A percentile compares a stretch with the other conserved stretches of the same genome.
phyloP scores from a whole-genome alignment of 169 alveolate genomes.

The Cryptosporidium xiaoi region DNA sequence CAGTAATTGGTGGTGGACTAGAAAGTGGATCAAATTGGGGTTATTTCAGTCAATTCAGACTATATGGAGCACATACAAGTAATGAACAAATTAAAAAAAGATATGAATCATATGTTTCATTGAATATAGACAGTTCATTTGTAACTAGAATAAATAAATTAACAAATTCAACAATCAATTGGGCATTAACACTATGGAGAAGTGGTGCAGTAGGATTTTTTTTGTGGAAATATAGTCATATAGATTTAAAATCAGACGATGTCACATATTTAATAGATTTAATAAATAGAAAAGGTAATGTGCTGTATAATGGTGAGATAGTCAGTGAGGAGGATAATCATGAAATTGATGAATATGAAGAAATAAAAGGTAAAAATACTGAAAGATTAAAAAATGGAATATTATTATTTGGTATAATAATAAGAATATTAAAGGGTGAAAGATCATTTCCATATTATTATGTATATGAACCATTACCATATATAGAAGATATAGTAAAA shows the following conservation, averaged over 20 bases:
- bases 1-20: slow-evolving; percentile 62
- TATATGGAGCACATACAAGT: slow-evolving; percentile 63
- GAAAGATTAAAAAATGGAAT: slow-evolving; percentile 29
- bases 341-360: neutral
- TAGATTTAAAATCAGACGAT: slow-evolving; percentile 40
- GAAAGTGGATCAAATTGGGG: slow-evolving; percentile 75
- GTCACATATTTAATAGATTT: slow-evolving; percentile 64
- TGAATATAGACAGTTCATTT: slow-evolving; percentile 41
- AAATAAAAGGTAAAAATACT: neutral
- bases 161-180: slow-evolving; percentile 46
- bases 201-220: slow-evolving; percentile 72
- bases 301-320: slow-evolving; percentile 36
- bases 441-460: slow-evolving; percentile 72
- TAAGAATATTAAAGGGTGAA: slow-evolving; percentile 72
- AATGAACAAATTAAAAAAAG: slow-evolving; percentile 61
- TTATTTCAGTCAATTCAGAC: slow-evolving; percentile 66
- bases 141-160: slow-evolving; percentile 53
- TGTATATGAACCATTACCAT: slow-evolving; percentile 73
- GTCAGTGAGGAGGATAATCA: slow-evolving; percentile 1
- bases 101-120: slow-evolving; percentile 66
- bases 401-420: slow-evolving; percentile 64
- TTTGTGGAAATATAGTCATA: slow-evolving; percentile 68
- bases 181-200: slow-evolving; percentile 74
- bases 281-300: slow-evolving; percentile 46
- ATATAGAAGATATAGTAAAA: slow-evolving; percentile 4